phyloP scores from a whole-genome alignment of 2,329 filamentous ascomycete species.

The Talaromyces rugulosus region DNA sequence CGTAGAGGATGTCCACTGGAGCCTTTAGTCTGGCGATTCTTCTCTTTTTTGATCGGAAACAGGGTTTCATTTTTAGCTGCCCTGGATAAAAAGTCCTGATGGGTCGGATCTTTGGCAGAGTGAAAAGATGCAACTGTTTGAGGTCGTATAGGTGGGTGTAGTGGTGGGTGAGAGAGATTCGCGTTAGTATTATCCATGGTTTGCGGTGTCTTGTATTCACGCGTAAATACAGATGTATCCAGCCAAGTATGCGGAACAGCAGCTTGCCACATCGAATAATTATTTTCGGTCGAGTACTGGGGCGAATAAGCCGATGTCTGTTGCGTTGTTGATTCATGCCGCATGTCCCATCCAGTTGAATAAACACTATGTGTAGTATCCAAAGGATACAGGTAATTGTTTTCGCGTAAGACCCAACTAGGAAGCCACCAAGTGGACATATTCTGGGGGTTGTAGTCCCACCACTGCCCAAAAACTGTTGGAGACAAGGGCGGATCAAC shows the following conservation, averaged over 20 bases:
- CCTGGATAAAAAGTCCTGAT: neutral
- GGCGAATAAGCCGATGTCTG: neutral
- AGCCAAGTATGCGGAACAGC: neutral
- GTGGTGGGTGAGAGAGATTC: neutral
- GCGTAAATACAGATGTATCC: neutral
- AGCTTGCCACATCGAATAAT: neutral
- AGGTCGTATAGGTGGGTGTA: neutral
- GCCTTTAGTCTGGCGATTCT: neutral
- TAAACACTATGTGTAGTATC: neutral
- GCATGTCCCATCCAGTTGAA: neutral
- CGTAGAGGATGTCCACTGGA: neutral
- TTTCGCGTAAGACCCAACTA: neutral
- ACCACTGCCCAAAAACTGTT: neutral
- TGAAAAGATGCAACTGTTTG: neutral
- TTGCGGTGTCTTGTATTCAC: neutral
- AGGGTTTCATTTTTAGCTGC: neutral
- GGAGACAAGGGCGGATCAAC: neutral
- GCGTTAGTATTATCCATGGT: neutral
- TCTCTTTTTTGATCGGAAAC: neutral
- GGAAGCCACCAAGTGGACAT: neutral
- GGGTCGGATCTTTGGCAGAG: neutral
- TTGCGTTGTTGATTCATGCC: neutral
- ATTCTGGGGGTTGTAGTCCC: neutral
- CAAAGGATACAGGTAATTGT: neutral
- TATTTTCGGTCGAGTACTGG: neutral